phyloP scores from a whole-genome alignment of 805 yeast species.

The Yarrowia divulgata region DNA sequence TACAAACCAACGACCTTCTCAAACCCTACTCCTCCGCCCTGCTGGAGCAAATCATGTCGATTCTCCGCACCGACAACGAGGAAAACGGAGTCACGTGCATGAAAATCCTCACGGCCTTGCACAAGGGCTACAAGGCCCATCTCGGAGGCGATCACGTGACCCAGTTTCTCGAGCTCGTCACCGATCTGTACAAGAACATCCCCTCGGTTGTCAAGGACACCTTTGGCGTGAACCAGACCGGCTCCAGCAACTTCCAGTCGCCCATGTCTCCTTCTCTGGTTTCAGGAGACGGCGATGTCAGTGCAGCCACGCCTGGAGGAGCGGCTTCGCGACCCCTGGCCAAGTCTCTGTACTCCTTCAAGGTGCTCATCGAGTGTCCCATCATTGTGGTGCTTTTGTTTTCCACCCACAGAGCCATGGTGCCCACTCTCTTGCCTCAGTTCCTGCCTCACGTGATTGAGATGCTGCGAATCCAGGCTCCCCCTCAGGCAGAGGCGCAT shows the following conservation, averaged over 20 bases:
- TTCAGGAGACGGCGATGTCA: conserved; percentile 46
- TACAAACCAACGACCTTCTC: conserved; percentile 82
- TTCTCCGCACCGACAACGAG: conserved; percentile 83
- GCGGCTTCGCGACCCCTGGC: conserved; percentile 60
- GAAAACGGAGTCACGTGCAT: conserved; percentile 92
- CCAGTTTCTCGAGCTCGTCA: conserved; percentile 77
- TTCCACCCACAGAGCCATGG: conserved; percentile 82
- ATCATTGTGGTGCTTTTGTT: conserved; percentile 93
- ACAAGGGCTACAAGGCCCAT: conserved; percentile 75
- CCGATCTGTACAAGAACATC: conserved; percentile 78
- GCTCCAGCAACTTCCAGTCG: conserved; percentile 48
- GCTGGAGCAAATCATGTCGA: conserved; percentile 63
- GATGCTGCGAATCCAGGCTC: conserved; percentile 77
- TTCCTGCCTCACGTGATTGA: conserved; percentile 84
- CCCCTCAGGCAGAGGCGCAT: conserved; percentile 75
- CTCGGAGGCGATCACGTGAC: conserved; percentile 73
- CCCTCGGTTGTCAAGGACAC: conserved; percentile 74
- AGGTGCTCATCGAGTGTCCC: conserved; percentile 94
- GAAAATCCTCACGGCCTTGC: conserved; percentile 84
- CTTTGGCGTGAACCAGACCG: conserved; percentile 52
- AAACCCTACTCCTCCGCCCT: conserved; percentile 71
- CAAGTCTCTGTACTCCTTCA: conserved; percentile 81
- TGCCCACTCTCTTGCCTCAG: conserved; percentile 70
- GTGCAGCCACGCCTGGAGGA: conserved; percentile 51
- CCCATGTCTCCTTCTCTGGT: conserved; percentile 55